Conservation (phyloP, 306 rosid species). For the Medicago ruthenica region DNA sequence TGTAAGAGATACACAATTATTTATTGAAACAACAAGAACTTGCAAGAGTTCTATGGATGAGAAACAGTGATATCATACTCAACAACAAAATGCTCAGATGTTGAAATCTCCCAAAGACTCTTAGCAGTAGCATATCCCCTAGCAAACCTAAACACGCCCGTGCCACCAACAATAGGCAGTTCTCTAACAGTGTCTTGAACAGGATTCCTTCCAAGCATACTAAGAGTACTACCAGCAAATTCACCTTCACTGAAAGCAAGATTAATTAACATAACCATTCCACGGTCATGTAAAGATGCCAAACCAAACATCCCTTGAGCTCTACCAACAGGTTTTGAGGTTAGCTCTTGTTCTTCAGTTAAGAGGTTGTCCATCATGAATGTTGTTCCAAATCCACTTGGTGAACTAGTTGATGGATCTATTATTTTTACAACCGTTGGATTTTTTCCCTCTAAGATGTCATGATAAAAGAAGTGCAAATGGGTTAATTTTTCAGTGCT, state of each 20-base stretch:
- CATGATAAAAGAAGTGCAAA: conserved; percentile 59
- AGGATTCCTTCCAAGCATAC: conserved; percentile 50
- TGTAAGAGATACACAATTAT: too few relatives aligned
- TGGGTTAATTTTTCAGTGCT: conserved; percentile 38
- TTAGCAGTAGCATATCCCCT: conserved; percentile 49
- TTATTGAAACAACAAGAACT: background rate
- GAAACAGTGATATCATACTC: conserved; percentile 43
- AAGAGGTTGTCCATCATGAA: conserved; percentile 44
- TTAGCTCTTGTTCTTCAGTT: conserved; percentile 39
- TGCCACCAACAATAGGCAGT: conserved; percentile 53
- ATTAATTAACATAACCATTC: conserved; percentile 45
- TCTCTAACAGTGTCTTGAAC: conserved; percentile 36
- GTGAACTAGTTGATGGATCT: conserved; percentile 18
- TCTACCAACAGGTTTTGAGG: conserved; percentile 49
- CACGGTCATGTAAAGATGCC: conserved; percentile 48
- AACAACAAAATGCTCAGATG: conserved; percentile 43
- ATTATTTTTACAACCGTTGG: conserved; percentile 23
- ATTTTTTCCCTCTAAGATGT: conserved; percentile 34
- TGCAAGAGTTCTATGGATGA: background rate
- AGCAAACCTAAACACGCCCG: conserved; percentile 47
- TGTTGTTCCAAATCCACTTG: conserved; percentile 36
- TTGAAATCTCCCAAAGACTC: conserved; percentile 14
- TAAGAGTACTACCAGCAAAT: conserved; percentile 46
- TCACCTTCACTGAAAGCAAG: conserved; percentile 42
- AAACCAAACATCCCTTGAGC: conserved; percentile 52